Base-by-base conservation (phyloP, 441 rosid species). In the Flueggea neowawraea region DNA sequence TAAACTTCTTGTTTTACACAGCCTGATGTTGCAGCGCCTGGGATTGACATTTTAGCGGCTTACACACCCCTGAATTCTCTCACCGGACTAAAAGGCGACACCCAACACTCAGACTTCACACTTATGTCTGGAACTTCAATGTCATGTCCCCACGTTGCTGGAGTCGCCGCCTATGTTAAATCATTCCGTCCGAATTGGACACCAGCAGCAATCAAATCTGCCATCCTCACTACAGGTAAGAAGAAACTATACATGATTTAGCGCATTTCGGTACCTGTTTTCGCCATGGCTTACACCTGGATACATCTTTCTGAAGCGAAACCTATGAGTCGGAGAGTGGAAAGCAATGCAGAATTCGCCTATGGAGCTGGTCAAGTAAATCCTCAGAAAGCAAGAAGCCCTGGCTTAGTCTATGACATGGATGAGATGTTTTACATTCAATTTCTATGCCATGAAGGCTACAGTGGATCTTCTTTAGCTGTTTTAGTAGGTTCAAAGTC, bases 111-210 rank as follows among this genome's bases (percentile, higher is more conserved):
- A 5, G 82, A 82, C 52, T 90, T 90, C 22, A 84, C 85, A 43
- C 85, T 88, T 6, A 72, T 90, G 63, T 90, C 91, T 0, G 93
- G 94, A 22, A 90, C 94, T 28, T 88, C 96, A 5, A 90, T 90
- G 91, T 93, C 97, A 12, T 79, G 86, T 60, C 96, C 96, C 12
- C 94, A 86, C 28, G 90, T 82, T 2, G 80, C 92, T 31, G 96
- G 97, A 0, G 87, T 80, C 0, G 93, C 91, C 8, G 93, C 96
- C 11, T 74, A 87, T 56, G 77, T 90, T 9, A 90, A 90, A 62
- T 90, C 93, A 11, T 84, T 84, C 0, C 93, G 84, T 55, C 90
- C 84, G 0, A 69, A 78, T 68, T 90, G 94, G 96, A 81, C 88
- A 31, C 81, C 87, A 8, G 88, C 96, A 0, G 84, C 83, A 1